Evolutionary conservation across 768 basidiomycete species (phyloP).

Genomic region (Macrolepiota albuminosa): DNA sequence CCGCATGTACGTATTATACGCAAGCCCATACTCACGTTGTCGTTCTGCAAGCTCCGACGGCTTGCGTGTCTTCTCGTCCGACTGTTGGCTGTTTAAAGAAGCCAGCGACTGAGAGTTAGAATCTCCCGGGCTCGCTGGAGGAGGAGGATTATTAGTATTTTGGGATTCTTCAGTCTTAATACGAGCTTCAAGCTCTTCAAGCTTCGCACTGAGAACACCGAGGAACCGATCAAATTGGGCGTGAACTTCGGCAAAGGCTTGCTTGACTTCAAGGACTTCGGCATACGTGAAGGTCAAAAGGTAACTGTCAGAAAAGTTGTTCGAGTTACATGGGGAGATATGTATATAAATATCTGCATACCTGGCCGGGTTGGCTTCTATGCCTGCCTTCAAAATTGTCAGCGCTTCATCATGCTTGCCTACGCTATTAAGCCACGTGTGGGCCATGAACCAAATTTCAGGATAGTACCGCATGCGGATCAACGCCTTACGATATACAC

Average conservation of each 20-base stretch:
- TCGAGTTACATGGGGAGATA: constrained; percentile 43
- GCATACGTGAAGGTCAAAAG: constrained; percentile 87
- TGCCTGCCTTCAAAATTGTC: constrained; percentile 74
- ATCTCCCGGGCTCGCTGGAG: constrained; percentile 11
- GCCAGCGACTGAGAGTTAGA: not conserved
- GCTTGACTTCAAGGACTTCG: constrained; percentile 60
- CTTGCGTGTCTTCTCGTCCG: constrained; percentile 51
- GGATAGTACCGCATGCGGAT: constrained; percentile 92
- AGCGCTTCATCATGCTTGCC: constrained; percentile 81
- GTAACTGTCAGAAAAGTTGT: constrained; percentile 54
- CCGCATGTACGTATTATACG: constrained; percentile 89
- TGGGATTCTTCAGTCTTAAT: constrained; percentile 29
- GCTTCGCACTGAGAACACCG: constrained; percentile 52
- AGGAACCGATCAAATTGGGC: constrained; percentile 70
- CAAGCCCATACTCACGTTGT: constrained; percentile 70
- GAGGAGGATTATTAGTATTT: constrained; percentile 2
- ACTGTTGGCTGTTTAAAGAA: constrained; percentile 30
- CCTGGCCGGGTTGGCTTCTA: constrained; percentile 86
- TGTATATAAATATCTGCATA: constrained; percentile 20
- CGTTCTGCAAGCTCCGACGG: constrained; percentile 52
- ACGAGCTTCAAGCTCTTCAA: constrained; percentile 39
- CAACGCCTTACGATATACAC: constrained; percentile 85
- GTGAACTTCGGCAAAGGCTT: constrained; percentile 65
- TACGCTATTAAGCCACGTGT: constrained; percentile 69
- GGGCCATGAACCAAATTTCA: constrained; percentile 97